Base-by-base conservation (phyloP, 805 yeast species). In the Millerozyma miso region DNA sequence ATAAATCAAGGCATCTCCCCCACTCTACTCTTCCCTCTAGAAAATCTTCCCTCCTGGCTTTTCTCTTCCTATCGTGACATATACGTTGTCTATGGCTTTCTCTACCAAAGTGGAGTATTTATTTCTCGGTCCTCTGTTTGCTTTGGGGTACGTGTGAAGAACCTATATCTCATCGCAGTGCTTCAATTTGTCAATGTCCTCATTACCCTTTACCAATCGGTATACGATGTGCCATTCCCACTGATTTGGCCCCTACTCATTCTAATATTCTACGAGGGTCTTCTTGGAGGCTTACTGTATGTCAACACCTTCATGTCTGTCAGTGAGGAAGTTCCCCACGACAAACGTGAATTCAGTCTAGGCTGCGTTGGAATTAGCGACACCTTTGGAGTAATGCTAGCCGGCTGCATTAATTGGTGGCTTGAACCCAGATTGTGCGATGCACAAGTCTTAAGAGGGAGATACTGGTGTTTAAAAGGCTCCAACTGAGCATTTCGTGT, bases 1-100 rank as follows among this genome's bases (percentile, higher is more conserved):
- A 91, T 91, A 46, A 91, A 91, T 59, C 98, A 91, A 60, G 96
- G 96, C 0, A 76, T 91, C 1, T 75, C 96, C 0, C 97, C 98
- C 2, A 90, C 97, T 0, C 65, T 91, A 35, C 65, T 91, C 5
- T 91, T 85, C 55, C 90, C 91, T 0, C 53, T 88, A 3, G 77
- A 80, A 1, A 73, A 77, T 18, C 72, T 84, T 59, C 95, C 95
- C 3, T 39, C 36, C 14, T 70, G 74, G 73, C 49, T 69, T 4
- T 86, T 89, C 54, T 55, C 64, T 2, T 65, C 76, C 15, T 88
- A 77, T 59, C 74, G 97, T 48, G 98, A 91, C 54, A 84, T 87
- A 3, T 91, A 91, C 59, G 98, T 91, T 12, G 80, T 88, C 0
- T 91, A 91, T 57, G 95, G 96, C 5, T 83, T 95, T 3, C 61